These are phyloP conservation scores for Collybia mongolica DNA, from an alignment of 768 basidiomycete species.

Conservation along the genomic window DNA sequence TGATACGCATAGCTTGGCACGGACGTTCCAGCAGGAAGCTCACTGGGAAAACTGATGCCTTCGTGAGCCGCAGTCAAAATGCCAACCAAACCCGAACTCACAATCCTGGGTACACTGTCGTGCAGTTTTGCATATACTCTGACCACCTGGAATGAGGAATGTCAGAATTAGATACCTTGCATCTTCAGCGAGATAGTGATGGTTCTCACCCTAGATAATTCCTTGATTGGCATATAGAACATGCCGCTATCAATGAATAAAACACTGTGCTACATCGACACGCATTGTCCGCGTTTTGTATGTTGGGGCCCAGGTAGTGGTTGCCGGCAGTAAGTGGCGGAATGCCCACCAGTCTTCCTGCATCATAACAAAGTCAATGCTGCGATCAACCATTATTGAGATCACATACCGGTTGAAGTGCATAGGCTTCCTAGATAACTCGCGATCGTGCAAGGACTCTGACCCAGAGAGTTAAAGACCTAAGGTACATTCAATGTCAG, in stretches of 20 bases:
- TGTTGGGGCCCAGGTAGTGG: neutral
- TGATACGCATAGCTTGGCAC: too few relatives aligned
- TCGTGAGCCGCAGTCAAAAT: too few relatives aligned
- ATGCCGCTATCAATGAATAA: slow-evolving; percentile 1
- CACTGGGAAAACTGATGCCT: too few relatives aligned
- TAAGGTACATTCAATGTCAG: neutral
- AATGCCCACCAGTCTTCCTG: neutral
- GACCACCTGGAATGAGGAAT: neutral
- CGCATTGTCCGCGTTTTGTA: neutral
- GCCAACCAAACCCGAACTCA: neutral
- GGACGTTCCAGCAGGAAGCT: too few relatives aligned
- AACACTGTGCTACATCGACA: slow-evolving; percentile 1
- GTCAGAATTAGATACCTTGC: neutral
- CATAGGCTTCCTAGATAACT: neutral
- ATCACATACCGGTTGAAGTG: neutral
- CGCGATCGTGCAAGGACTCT: neutral
- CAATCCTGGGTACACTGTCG: neutral
- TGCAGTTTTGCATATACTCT: neutral
- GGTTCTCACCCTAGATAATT: neutral
- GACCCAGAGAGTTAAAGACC: neutral
- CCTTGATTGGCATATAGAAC: slow-evolving; percentile 9
- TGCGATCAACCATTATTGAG: too few relatives aligned
- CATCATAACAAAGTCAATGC: neutral
- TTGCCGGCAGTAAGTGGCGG: neutral
- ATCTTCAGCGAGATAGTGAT: neutral